Conservation (phyloP, 805 yeast species). For the Starmera pachycereana region DNA sequence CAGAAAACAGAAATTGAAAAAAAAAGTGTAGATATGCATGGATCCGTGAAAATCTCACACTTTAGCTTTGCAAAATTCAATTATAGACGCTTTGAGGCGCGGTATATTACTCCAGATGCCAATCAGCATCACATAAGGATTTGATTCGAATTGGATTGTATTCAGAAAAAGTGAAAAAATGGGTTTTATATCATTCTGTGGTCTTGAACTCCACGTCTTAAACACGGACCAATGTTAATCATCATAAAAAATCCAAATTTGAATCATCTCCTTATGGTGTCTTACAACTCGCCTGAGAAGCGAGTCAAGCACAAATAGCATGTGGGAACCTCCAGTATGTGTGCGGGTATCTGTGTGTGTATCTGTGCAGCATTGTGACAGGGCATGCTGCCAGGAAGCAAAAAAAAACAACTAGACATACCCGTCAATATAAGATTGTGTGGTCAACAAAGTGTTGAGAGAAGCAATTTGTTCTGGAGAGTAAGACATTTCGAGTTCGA, state of each 20-base stretch:
- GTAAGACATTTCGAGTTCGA: no score
- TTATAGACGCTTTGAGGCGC: no score
- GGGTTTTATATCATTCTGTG: constrained; percentile 85
- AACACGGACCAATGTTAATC: constrained; percentile 90
- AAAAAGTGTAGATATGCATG: no score
- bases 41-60: no score
- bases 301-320: not conserved
- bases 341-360: no score
- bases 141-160: no score
- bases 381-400: no score
- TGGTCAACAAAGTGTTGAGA: constrained; percentile 80
- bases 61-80: no score
- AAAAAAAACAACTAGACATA: constrained; percentile 35
- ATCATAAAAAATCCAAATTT: constrained; percentile 32
- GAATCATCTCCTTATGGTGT: not conserved
- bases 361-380: no score
- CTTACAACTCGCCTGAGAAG: not conserved
- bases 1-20: not conserved
- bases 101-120: no score
- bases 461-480: constrained; percentile 28
- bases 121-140: no score
- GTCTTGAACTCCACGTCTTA: constrained; percentile 94
- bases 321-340: not conserved
- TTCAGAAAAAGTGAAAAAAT: constrained; percentile 25
- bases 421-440: constrained; percentile 95